Evolutionary conservation across 2,329 filamentous ascomycete genomes (phyloP), one percentile per base, ranked within the genome.

Genomic region (Penicillium sp.): DNA sequence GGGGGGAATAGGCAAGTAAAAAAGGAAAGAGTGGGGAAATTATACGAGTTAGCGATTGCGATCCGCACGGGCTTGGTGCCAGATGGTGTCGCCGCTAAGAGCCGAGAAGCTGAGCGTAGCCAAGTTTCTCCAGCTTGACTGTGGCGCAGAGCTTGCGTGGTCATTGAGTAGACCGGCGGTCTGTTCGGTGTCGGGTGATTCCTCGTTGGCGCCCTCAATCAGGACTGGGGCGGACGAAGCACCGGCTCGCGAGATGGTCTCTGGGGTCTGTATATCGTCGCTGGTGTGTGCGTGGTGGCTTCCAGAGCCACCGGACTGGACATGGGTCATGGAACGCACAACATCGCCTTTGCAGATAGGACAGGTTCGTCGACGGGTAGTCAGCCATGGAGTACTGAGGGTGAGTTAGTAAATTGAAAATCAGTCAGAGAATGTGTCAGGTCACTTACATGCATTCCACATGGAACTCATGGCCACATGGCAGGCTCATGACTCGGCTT

Each of bases 281-380:
- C 11, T 72, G 16, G 75, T 75, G 22, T 75, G 69, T 42, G 79
- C 75, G 31, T 73, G 68, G 27, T 74, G 63, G 31, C 62, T 56
- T 42, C 46, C 60, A n/a, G 55, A 32, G 40, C 65, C 65, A 29
- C 54, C 46, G 14, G 59, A 42, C 18, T 65, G 62, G n/a, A 59
- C 61, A 31, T 78, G 80, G 16, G 86, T 82, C 60, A 91, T 68
- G 1, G 77, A 79, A 42, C 77, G 74, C 14, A 99, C 93, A 34
- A 99, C 94, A 70, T 99, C 94, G 46, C 92, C 92, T 78, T 99
- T 99, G 79, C 94, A 99, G 57, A 99, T 97, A 0, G 94, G 94
- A 67, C 94, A 99, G n/a, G 94, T 99, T 59, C 94, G 88, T 60
- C 94, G 89, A 46, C 93, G 87, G 14, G 92, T 97, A 0, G 93